Base-by-base conservation (phyloP, 1,284 basidiomycete genomes). In the Anthracocystis setariae region DNA sequence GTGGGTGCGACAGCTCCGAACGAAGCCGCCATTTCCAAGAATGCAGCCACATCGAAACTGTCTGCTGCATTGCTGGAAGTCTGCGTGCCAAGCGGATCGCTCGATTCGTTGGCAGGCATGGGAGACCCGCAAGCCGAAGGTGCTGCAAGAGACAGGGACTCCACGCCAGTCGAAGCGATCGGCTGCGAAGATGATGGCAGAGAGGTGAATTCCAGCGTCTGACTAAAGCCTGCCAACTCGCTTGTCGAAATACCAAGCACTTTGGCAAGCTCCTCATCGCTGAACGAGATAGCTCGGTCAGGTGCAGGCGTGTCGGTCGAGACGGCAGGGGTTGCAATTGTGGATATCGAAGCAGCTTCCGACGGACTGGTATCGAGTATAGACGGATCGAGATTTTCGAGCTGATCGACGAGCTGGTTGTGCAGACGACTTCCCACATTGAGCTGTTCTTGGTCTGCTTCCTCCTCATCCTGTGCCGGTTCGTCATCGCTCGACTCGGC, bases 251-350 rank as follows among this genome's bases (percentile, higher is more conserved):
- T 69, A 32, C 70, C 70, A 7, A 73, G 61, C 8, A 69, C 57
- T 18, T 60, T 61, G 57, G 70, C 70, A 21, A 73, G 65, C 32
- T 73, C 70, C 42, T 61, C 61, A 35, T 73, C 70, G 48, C 54
- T 63, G 47, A 68, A 55, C 2, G 52, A 60, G 33, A 68, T 50
- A 5, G 56, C 38, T 9, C 54, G 55, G 32, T 59, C 58, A 7
- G 47, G 33, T 13, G 52, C 37, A 2, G 53, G 37, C 8, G 49
- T 27, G 15, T 51, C 65, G 27, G 24, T 48, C 1, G 42, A 24
- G 15, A 67, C 15, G 24, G 56, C 43, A 8, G 54, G 55, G 5
- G 65, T 55, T 4, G 59, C 59, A 21, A 38, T 55, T 12, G 37
- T 42, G 9, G 40, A 42, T 8, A 44, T 17, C 1, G 63, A 13